Percentiles rank a stretch among this genome's conserved stretches.
Conservation (phyloP, 2,329 filamentous ascomycete species). For the Cercospora sp. region DNA sequence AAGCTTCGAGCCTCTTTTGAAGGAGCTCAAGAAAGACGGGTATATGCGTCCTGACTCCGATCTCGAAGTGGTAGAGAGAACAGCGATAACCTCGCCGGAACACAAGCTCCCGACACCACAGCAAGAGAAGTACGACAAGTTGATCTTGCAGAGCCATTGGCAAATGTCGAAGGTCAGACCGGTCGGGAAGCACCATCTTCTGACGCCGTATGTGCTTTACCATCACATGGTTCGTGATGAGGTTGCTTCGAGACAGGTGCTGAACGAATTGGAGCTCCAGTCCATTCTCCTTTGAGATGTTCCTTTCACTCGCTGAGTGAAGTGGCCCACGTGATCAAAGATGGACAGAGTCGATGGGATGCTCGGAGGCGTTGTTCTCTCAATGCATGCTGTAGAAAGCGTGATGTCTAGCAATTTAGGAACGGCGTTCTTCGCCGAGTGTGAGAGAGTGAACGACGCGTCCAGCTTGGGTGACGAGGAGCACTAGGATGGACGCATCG, state of each 20-base stretch:
- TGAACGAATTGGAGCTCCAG: neutral
- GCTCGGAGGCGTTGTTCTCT: neutral
- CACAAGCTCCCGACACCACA: neutral
- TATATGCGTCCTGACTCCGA: neutral
- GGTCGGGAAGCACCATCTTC: neutral
- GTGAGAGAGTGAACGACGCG: neutral
- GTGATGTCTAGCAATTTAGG: neutral
- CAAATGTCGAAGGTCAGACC: neutral
- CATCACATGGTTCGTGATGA: neutral
- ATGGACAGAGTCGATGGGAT: neutral
- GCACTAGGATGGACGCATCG: neutral
- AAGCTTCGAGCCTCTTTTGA: neutral
- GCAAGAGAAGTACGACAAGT: neutral
- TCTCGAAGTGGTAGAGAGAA: neutral
- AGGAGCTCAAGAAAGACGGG: neutral
- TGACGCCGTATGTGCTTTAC: neutral
- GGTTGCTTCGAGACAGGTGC: neutral
- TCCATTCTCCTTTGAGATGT: neutral
- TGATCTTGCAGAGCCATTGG: neutral
- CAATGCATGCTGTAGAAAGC: neutral
- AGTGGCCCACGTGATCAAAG: neutral
- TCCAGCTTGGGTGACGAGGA: neutral
- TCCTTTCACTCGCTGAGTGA: neutral
- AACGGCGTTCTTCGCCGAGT: neutral
- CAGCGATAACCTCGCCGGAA: neutral